Evolutionary conservation across 176 grass and related monocot species (phyloP).

Genomic region (Otatea glauca): DNA sequence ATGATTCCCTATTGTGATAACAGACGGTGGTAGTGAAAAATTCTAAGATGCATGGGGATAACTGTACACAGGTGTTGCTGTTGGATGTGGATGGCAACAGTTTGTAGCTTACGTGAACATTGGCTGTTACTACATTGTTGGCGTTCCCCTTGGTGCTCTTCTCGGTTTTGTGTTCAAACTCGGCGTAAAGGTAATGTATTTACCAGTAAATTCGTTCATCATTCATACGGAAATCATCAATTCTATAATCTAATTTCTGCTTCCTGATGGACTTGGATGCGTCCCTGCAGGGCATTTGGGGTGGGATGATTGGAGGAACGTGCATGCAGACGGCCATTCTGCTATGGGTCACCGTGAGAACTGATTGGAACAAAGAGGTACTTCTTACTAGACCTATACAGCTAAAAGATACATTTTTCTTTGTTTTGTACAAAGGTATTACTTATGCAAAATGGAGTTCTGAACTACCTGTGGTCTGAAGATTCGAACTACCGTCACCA

Average conservation of each 20-base stretch:
- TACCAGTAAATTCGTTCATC: neutral
- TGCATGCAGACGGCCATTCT: constrained; percentile 71
- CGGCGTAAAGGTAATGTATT: constrained; percentile 64
- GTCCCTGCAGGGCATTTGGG: constrained; percentile 68
- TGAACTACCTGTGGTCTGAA: neutral
- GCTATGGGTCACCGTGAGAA: constrained; percentile 63
- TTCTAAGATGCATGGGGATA: constrained; percentile 18
- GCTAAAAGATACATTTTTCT: neutral
- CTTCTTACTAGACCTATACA: neutral
- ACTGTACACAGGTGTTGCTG: constrained; percentile 67
- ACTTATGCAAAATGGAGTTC: neutral
- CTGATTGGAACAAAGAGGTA: constrained; percentile 84
- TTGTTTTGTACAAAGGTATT: neutral
- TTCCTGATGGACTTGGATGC: neutral
- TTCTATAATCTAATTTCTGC: neutral
- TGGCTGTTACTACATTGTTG: constrained; percentile 81
- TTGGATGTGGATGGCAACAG: constrained; percentile 94
- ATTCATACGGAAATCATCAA: neutral
- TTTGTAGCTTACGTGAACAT: constrained; percentile 95
- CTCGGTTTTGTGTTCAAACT: constrained; percentile 72
- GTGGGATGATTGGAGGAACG: constrained; percentile 84
- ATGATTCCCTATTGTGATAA: neutral
- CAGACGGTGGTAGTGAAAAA: neutral
- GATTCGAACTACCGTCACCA: neutral
- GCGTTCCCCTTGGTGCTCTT: constrained; percentile 70